These are phyloP conservation scores for Botrytis squamosa DNA, from an alignment of 2,329 filamentous ascomycete genomes.

Conservation along the genomic window DNA sequence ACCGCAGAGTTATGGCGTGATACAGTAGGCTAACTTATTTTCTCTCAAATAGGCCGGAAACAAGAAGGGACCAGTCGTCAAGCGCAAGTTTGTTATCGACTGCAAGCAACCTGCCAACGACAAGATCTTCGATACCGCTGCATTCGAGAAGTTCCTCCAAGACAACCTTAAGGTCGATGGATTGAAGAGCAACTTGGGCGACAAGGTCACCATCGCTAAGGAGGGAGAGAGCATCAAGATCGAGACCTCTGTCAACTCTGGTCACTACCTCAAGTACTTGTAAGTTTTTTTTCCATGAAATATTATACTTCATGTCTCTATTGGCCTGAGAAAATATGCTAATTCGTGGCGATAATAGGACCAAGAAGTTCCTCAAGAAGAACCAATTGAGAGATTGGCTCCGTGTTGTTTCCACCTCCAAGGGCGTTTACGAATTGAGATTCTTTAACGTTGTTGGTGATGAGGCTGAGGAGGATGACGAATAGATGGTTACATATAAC, in stretches of 20 bases:
- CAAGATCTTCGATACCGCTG: constrained; percentile 99
- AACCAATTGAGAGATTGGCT: constrained; percentile 99
- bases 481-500: constrained; percentile 60
- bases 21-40: constrained; percentile 92
- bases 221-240: constrained; percentile 94
- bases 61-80: constrained; percentile 35
- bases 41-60: constrained; percentile 61
- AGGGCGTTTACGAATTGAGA: constrained; percentile 98
- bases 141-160: constrained; percentile 99
- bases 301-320: background rate
- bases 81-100: constrained; percentile 82
- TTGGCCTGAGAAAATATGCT: constrained; percentile 25
- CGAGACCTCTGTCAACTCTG: constrained; percentile 94
- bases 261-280: constrained; percentile 99
- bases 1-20: constrained; percentile 51
- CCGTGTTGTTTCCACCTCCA: constrained; percentile 94
- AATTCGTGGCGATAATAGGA: constrained; percentile 53
- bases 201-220: constrained; percentile 86
- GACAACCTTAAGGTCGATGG: constrained; percentile 99
- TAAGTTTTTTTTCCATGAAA: constrained; percentile 49
- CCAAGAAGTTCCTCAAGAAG: constrained; percentile 99
- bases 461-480: constrained; percentile 95
- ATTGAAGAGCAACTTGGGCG: constrained; percentile 96
- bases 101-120: constrained; percentile 96
- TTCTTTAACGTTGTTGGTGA: constrained; percentile 99